These are phyloP conservation scores for Xylariaceae sp. DNA, from an alignment of 2,329 filamentous ascomycete species.

Conservation along the genomic window DNA sequence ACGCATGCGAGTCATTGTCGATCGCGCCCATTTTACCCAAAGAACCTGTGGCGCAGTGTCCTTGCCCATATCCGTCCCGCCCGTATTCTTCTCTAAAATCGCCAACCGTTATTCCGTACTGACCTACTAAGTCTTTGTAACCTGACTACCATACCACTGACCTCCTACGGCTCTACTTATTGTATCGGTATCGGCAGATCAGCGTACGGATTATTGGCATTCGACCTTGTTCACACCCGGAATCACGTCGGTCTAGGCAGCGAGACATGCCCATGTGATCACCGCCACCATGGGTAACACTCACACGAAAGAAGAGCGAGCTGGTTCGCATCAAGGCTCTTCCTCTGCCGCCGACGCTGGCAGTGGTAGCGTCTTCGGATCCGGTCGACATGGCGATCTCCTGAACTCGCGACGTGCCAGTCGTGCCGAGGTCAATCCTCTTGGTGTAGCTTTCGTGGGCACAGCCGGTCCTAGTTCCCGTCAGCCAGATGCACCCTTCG, in stretches of 20 bases:
- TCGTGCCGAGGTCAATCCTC: conserved; percentile 43
- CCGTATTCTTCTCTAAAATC: neutral
- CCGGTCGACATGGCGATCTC: conserved; percentile 14
- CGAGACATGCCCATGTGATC: neutral
- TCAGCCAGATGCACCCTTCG: conserved; percentile 42
- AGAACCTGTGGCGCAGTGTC: conserved; percentile 6
- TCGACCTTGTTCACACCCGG: neutral
- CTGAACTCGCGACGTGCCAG: conserved; percentile 30
- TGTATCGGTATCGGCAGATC: neutral
- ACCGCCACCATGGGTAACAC: conserved; percentile 15
- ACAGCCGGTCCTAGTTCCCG: conserved; percentile 39
- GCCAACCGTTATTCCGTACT: neutral
- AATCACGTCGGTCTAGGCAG: neutral
- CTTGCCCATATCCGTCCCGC: neutral
- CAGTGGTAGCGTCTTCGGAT: conserved; percentile 1
- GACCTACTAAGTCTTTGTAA: neutral
- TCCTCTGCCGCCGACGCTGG: conserved; percentile 6
- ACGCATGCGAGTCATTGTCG: conserved; percentile 11
- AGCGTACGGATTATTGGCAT: neutral
- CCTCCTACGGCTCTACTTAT: no score
- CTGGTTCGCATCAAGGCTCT: conserved; percentile 6
- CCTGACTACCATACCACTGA: no score
- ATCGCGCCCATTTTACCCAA: conserved; percentile 2
- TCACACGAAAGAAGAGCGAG: conserved; percentile 19
- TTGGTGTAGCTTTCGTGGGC: conserved; percentile 38